Evolutionary conservation across 768 basidiomycete genomes (phyloP), one percentile per base, ranked within the genome.

Genomic region (Coprinellus micaceus): DNA sequence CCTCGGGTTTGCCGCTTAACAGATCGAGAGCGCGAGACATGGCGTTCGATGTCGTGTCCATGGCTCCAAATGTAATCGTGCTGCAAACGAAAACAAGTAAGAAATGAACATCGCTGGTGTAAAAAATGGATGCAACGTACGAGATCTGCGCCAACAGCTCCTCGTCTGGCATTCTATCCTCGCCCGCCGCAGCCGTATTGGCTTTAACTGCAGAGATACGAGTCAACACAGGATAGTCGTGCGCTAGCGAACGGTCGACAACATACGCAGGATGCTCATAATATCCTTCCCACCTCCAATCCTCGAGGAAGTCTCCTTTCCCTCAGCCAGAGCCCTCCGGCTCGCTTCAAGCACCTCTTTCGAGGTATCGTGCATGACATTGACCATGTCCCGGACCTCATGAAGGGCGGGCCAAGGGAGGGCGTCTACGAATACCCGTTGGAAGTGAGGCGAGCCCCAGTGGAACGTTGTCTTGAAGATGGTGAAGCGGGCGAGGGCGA

Each of bases 241-340:
- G 26, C 25, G 26, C 2, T 13, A 30, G 13, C 25, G n/a, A 13
- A 12, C 21, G 40, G 39, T 44, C 47, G 30, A 28, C n/a, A 13
- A 58, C 77, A 24, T 61, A 82, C 80, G 58, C 21, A 81, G 62
- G 22, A 78, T 67, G 58, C 77, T 81, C 59, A 80, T 70, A 17
- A 82, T 71, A 61, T 81, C 79, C 52, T 73, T 77, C 15, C 77
- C 77, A 43, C 69, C 64, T 7, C 70, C 73, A 44, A 75, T 70
- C n/a, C 53, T 64, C 2, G 63, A 55, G 2, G 73, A 57, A 1
- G 66, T 69, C 24, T 70, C 67, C 43, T 76, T 73, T 12, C 72
- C 74, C 22, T 66, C 64, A 11, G 60, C 57, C 4, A 78, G 52
- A 4, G 72, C 68, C 24, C 57, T 58, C 56, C 73, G 74, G 66